Conservation (phyloP, 2,329 filamentous ascomycete species). For the Magnaporthiopsis poae region DNA sequence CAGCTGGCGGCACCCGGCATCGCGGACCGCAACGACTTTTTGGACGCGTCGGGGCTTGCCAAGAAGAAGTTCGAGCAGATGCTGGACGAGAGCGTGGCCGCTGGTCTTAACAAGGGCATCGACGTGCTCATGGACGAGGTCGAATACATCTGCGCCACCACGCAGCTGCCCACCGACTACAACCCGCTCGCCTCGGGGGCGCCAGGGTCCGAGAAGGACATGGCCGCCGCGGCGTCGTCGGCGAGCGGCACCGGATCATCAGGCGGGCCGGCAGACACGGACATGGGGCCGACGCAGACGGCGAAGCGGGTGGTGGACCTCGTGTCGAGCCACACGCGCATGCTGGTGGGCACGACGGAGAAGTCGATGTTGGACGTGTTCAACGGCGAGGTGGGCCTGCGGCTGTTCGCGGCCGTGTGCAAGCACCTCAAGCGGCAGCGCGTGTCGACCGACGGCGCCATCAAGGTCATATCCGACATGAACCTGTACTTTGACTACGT, state of each 20-base stretch:
- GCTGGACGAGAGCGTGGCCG: slow-evolving; percentile 91
- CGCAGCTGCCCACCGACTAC: slow-evolving; percentile 78
- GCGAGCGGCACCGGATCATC: slow-evolving; percentile 14
- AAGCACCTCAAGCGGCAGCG: slow-evolving; percentile 97
- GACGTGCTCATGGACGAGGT: slow-evolving; percentile 98
- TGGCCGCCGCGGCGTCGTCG: slow-evolving; percentile 14
- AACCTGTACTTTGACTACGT: slow-evolving; percentile 86
- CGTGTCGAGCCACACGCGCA: slow-evolving; percentile 77
- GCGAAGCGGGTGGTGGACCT: slow-evolving; percentile 74
- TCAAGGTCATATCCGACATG: slow-evolving; percentile 93
- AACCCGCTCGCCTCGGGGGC: slow-evolving; percentile 50
- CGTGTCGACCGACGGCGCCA: slow-evolving; percentile 76
- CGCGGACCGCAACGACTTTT: slow-evolving; percentile 84
- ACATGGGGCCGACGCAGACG: slow-evolving; percentile 67
- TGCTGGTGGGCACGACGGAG: slow-evolving; percentile 89
- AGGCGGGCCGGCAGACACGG: slow-evolving; percentile 24
- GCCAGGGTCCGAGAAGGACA: slow-evolving; percentile 7
- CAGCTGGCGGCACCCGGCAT: slow-evolving; percentile 76
- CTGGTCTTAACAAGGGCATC: slow-evolving; percentile 92
- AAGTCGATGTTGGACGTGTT: slow-evolving; percentile 98
- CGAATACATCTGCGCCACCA: slow-evolving; percentile 85
- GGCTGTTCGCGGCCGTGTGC: slow-evolving; percentile 82
- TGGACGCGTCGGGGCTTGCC: slow-evolving; percentile 80
- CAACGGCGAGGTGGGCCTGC: slow-evolving; percentile 90
- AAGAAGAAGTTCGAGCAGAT: slow-evolving; percentile 99